Base-by-base conservation (phyloP, 805 yeast genomes). In the Tetrapisispora pingtungensis region DNA sequence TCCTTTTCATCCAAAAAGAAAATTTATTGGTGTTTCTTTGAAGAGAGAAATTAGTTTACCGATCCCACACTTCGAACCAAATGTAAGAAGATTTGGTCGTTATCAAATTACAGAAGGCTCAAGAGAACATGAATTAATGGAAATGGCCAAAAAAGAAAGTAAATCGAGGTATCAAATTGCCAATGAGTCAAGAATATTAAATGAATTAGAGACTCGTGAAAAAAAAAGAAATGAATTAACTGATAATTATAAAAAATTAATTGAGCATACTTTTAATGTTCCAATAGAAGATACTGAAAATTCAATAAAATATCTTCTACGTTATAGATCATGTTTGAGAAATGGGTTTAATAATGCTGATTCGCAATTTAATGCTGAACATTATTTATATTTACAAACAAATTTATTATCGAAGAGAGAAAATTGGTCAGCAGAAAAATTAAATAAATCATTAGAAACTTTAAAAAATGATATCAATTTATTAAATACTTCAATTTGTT, bases 1-100 rank as follows among this genome's bases (percentile, higher is more conserved):
- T 69, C 97, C 98, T 5, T 93, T 93, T 73, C 97, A 93, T 59
- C 97, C 97, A 36, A 77, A 79, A 61, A 79, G 97, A 60, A 83
- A 80, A 59, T 86, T 85, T 59, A 84, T 88, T 50, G 98, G 98
- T 33, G 80, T 93, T 33, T 88, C 95, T 0, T 71, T 93, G 42
- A 68, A 67, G 33, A 72, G 73, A 47, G 83, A 80, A 1, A 65
- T 75, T 31, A 68, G 70, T 48, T 73, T 90, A 32, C 98, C 98
- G 35, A 79, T 86, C 14, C 84, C 90, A 7, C 97, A 93, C 63
- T 90, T 89, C 64, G 82, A 72, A n/a, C 96, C 97, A 36, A 74
- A 88, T 38, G 69, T 76, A 8, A 79, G 98, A 68, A 75, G 97
- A 62, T 80, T 90, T 54, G 97, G 97, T 42, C 77, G 78, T 27